A percentile compares a stretch with the other conserved stretches of the same genome.
Conservation (phyloP, 495 filamentous ascomycete species). For the Platismatia glauca region DNA sequence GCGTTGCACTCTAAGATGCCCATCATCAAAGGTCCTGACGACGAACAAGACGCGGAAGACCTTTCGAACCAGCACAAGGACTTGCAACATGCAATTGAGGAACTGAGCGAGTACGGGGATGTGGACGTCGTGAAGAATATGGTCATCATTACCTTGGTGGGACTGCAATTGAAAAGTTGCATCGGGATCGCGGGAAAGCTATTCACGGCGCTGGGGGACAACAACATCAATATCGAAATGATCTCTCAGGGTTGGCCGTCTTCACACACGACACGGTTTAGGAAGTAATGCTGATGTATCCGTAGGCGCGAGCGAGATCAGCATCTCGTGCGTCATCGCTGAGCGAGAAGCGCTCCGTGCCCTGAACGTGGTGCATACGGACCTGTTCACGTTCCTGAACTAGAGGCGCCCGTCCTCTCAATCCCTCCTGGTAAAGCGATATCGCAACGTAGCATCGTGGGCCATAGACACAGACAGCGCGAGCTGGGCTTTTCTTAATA, state of each 20-base stretch:
- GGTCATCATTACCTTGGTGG: slow-evolving; percentile 87
- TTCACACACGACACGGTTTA: not conserved
- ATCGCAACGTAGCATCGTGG: not conserved
- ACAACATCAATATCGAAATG: slow-evolving; percentile 24
- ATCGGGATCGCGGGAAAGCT: slow-evolving; percentile 80
- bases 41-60: slow-evolving; percentile 39
- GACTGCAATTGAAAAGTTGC: slow-evolving; percentile 92
- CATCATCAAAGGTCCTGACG: slow-evolving; percentile 36
- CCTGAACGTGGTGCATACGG: slow-evolving; percentile 90
- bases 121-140: slow-evolving; percentile 80
- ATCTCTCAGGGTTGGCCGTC: slow-evolving; percentile 18
- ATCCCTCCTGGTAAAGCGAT: not conserved
- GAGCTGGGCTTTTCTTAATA: not conserved
- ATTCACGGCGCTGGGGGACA: slow-evolving; percentile 70
- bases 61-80: slow-evolving; percentile 55
- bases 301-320: slow-evolving; percentile 92
- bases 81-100: slow-evolving; percentile 56
- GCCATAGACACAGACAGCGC: not conserved
- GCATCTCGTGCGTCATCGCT: slow-evolving; percentile 95
- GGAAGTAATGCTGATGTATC: not conserved
- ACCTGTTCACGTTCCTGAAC: slow-evolving; percentile 63
- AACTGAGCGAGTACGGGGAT: slow-evolving; percentile 64
- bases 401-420: slow-evolving; percentile 19
- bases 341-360: slow-evolving; percentile 81
- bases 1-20: slow-evolving; percentile 65